Evolutionary conservation across 805 yeast genomes (phyloP).

Genomic region (Tetrapisispora pingtungensis): DNA sequence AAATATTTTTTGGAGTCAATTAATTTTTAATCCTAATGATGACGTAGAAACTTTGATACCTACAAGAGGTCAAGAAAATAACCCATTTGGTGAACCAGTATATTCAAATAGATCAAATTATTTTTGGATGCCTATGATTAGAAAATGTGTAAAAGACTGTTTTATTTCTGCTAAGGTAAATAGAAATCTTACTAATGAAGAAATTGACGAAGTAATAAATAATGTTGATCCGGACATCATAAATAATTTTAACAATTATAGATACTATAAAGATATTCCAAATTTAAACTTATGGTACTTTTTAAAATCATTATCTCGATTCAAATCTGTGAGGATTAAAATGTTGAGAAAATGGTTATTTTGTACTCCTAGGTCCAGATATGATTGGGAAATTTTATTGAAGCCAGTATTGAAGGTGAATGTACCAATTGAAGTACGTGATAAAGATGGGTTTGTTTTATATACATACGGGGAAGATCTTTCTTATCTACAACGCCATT

Average conservation of each 20-base stretch:
- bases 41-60: constrained; percentile 25
- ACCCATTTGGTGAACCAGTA: constrained; percentile 5
- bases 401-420: constrained; percentile 28
- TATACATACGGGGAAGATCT: constrained; percentile 26
- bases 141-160: constrained; percentile 11
- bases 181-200: not conserved
- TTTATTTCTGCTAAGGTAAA: not conserved
- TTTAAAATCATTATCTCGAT: constrained; percentile 25
- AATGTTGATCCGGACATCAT: constrained; percentile 12
- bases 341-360: constrained; percentile 30
- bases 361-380: constrained; percentile 31
- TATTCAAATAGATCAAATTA: constrained; percentile 6
- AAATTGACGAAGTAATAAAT: constrained; percentile 5
- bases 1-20: constrained; percentile 15
- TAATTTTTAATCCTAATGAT: constrained; percentile 9
- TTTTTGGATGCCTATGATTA: constrained; percentile 22
- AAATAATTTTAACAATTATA: constrained; percentile 21
- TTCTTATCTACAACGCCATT: not conserved
- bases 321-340: constrained; percentile 29
- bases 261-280: constrained; percentile 27
- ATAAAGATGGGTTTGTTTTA: constrained; percentile 34
- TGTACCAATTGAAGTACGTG: constrained; percentile 30
- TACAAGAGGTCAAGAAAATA: constrained; percentile 2
- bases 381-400: constrained; percentile 32
- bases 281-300: constrained; percentile 31